Base-by-base conservation (phyloP, 805 yeast genomes). In the Suhomyces emberorum region DNA sequence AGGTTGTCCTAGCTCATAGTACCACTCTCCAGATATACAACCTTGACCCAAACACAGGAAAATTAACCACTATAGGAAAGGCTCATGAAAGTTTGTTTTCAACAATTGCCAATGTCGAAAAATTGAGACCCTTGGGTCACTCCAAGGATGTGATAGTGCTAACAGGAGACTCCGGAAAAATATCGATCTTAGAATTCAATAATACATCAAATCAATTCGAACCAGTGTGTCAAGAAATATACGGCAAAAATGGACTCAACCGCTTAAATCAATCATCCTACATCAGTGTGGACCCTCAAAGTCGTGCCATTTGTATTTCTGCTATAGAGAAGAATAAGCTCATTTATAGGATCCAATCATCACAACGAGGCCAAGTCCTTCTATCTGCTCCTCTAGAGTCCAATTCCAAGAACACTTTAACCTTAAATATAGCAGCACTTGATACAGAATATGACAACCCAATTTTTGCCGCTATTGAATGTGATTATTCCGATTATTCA, bases 401-500 rank as follows among this genome's bases (percentile, higher is more conserved):
- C 1, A 67, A 70, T 29, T 61, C 75, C 19, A 66, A 77, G 4
- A 60, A 67, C 21, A 48, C 61, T 0, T 51, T 88, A 7, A 78
- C 88, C 0, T 63, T 83, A 21, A 57, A 57, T 11, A 49, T 80
- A 2, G 59, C 74, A 12, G 82, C 83, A 0, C 53, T 91, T 32
- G 95, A 88, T 53, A 83, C 81, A 2, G 85, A 82, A 0, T 82
- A 71, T 55, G 93, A 83, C 14, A 88, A 88, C 51, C 98, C 98
- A 0, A 54, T 78, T 7, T 91, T 89, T 72, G 95, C 88, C 0
- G 72, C 89, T 0, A 59, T 93, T 6, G 98, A 91, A 52, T 61
- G 75, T 6, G 82, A 77, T 35, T 71, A 76, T 39, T 51, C 65
- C 5, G 64, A 60, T 1, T 52, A 49, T 33, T 7, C 20, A 4